Evolutionary conservation across 164 flowering plant species (phyloP), one percentile per base, ranked within the genome.

Genomic region (Buxus sempervirens): DNA sequence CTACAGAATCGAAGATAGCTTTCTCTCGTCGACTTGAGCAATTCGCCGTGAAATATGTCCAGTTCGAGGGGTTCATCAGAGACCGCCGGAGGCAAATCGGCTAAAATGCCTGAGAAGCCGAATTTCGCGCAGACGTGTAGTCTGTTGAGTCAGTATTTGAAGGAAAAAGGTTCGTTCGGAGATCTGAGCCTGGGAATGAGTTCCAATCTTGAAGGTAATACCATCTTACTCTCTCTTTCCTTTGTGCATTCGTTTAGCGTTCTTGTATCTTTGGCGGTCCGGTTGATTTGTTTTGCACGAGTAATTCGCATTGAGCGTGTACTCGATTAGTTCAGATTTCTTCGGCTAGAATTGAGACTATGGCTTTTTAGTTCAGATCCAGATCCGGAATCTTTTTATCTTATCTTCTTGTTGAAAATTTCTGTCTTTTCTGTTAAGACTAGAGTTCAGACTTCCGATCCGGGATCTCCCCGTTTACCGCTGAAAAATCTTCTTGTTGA

Each of bases 71-170:
- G 72, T 28, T 51, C 62, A 21, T 54, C 75, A 16, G 85, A 77
- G 28, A 32, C 75, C 42, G 76, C 68, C 38, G 83, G 77, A 28
- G 74, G 69, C 38, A 75, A 58, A 60, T 23, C 28, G n/a, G 53
- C 22, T 54, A 75, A 24, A 72, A 14, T 6, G 54, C 60, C 69
- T 63, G 87, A 78, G 73, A 82, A 75, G 74, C 70, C 88, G 12
- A 82, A 69, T 62, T 90, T 88, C 78, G 70, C 86, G 0, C 85
- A 78, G 71, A 90, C 82, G 7, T 90, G 93, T 65, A 84, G 42
- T 62, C 72, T 84, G 63, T 71, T 90, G 76, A 86, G 91, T 63
- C 88, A 83, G 77, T 90, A 90, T 74, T 56, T 90, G 72, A 90
- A 88, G 74, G 89, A 83, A 81, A 79, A 80, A 18, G 85, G 88